Conservation (phyloP, 306 rosid genomes). For the Ormosia semicastrata region DNA sequence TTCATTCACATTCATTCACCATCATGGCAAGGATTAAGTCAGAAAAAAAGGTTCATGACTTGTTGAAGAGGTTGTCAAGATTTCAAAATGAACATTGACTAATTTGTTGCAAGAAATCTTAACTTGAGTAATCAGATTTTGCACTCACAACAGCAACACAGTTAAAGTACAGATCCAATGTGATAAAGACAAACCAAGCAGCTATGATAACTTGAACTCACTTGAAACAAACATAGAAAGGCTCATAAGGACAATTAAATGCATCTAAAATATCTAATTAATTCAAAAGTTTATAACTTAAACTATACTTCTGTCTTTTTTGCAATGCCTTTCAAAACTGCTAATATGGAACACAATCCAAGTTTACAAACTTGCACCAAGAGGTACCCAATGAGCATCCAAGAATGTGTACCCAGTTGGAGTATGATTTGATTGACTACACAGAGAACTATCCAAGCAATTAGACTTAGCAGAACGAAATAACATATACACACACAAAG, state of each 20-base stretch:
- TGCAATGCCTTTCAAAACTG: not conserved
- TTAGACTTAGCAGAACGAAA: not conserved
- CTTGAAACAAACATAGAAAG: not conserved
- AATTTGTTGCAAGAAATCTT: not conserved
- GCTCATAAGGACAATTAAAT: not conserved
- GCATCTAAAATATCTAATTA: not conserved
- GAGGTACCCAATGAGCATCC: not conserved
- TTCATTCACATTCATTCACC: not conserved
- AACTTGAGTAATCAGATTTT: not conserved
- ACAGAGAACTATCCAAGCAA: too few relatives aligned
- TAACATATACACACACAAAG: not conserved
- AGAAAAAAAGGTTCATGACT: not conserved
- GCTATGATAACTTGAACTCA: not conserved
- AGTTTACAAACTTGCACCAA: not conserved
- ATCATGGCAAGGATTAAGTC: not conserved
- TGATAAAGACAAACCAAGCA: constrained; percentile 9
- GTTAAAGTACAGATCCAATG: not conserved
- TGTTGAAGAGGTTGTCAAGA: not conserved
- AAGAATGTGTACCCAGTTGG: not conserved
- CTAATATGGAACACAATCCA: not conserved
- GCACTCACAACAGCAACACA: not conserved
- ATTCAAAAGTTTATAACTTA: not conserved
- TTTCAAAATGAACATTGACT: constrained; percentile 5
- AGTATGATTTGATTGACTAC: not conserved
- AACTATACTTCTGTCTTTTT: not conserved